phyloP scores from a whole-genome alignment of 2,329 filamentous ascomycete species.

The Alternaria longipes region DNA sequence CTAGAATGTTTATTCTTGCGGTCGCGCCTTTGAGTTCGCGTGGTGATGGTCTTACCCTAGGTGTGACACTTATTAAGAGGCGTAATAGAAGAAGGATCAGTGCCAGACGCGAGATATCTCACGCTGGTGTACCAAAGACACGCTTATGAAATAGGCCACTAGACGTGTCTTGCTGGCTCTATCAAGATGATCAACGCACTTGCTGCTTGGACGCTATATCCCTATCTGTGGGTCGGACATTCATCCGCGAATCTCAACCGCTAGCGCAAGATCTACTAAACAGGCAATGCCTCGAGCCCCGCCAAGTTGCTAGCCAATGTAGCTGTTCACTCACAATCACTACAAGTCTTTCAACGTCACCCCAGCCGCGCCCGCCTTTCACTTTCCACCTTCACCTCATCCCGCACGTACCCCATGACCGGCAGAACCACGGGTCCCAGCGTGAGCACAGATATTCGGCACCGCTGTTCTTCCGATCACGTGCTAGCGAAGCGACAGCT shows the following conservation, averaged over 20 bases:
- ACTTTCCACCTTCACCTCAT: background rate
- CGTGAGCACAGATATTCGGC: background rate
- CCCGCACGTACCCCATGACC: background rate
- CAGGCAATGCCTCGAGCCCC: too few species aligned
- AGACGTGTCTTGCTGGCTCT: background rate
- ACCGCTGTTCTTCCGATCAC: background rate
- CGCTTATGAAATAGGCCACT: background rate
- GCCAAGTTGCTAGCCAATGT: background rate
- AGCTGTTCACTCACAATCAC: background rate
- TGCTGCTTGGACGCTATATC: background rate
- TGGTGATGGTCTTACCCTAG: background rate
- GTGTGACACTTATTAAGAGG: background rate
- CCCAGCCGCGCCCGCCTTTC: background rate
- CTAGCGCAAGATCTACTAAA: background rate
- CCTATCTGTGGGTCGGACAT: background rate
- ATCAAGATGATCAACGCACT: too few species aligned
- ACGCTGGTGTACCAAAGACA: background rate
- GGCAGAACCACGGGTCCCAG: background rate
- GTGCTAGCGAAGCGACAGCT: background rate
- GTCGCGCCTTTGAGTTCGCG: background rate
- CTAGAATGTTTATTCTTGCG: background rate
- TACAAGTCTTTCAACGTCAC: background rate
- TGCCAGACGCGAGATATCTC: background rate
- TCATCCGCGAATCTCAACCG: background rate
- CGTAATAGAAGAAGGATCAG: background rate